phyloP scores from a whole-genome alignment of 2,329 filamentous ascomycete genomes.

The Penicillium sp. region DNA sequence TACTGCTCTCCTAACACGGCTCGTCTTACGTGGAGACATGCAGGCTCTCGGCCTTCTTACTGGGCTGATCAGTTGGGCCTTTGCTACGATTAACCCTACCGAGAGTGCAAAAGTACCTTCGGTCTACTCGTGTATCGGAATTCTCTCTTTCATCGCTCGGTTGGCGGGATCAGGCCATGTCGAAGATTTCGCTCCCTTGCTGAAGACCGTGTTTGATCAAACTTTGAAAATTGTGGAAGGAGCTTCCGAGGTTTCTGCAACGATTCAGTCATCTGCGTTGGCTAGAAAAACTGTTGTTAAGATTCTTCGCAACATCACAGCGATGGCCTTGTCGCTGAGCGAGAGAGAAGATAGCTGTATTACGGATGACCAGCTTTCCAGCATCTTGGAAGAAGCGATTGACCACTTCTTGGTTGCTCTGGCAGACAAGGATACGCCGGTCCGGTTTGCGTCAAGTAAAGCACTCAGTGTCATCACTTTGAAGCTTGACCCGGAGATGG shows the following conservation, averaged over 20 bases:
- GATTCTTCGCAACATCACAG: constrained; percentile 72
- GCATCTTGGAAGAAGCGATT: constrained; percentile 76
- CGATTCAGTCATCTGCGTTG: constrained; percentile 71
- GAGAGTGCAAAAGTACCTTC: constrained; percentile 46
- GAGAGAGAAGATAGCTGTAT: constrained; percentile 33
- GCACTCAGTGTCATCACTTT: constrained; percentile 84
- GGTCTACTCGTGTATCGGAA: constrained; percentile 76
- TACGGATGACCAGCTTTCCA: constrained; percentile 41
- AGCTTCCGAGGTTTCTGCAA: constrained; percentile 52
- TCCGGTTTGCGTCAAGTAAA: constrained; percentile 89
- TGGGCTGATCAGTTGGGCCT: constrained; percentile 69
- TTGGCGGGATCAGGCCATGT: constrained; percentile 71
- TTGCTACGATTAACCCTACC: constrained; percentile 59
- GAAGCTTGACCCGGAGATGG: constrained; percentile 78
- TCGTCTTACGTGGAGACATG: constrained; percentile 87
- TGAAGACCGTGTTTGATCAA: constrained; percentile 66
- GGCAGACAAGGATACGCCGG: constrained; percentile 85
- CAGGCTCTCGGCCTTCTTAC: constrained; percentile 71
- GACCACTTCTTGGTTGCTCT: constrained; percentile 77
- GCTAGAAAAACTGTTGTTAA: constrained; percentile 84
- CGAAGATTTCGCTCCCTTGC: constrained; percentile 69
- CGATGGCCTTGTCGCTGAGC: constrained; percentile 63
- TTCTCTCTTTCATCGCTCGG: constrained; percentile 77
- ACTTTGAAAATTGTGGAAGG: constrained; percentile 62
- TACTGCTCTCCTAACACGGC: constrained; percentile 75